phyloP scores from a whole-genome alignment of 2,329 filamentous ascomycete species.

The Cytospora leucostoma region DNA sequence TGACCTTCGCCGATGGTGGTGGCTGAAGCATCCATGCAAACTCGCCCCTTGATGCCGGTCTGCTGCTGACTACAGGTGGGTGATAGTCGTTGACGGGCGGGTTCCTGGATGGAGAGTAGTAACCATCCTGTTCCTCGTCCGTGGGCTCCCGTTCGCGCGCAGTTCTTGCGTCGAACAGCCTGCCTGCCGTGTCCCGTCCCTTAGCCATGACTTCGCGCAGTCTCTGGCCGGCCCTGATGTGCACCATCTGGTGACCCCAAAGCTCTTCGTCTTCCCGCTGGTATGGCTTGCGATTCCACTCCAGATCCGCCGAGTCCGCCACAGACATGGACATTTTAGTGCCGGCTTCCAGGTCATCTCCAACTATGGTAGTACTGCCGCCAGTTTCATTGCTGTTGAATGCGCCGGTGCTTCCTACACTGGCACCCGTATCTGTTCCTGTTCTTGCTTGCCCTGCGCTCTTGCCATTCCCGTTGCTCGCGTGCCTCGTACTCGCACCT shows the following conservation, averaged over 20 bases:
- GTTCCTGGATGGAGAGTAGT: constrained; percentile 61
- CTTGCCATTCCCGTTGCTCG: constrained; percentile 61
- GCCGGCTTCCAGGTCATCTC: constrained; percentile 45
- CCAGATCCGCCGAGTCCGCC: constrained; percentile 42
- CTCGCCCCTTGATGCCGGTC: constrained; percentile 67
- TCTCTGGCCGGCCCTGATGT: constrained; percentile 52
- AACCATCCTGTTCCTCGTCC: constrained; percentile 54
- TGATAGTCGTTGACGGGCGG: constrained; percentile 85
- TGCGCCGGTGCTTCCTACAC: constrained; percentile 35
- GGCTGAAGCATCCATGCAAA: constrained; percentile 92
- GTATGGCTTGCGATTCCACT: constrained; percentile 78
- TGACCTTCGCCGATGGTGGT: constrained; percentile 83
- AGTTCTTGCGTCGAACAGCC: constrained; percentile 52
- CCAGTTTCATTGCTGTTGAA: constrained; percentile 39
- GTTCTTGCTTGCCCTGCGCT: constrained; percentile 51
- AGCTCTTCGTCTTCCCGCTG: constrained; percentile 87
- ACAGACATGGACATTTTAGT: constrained; percentile 43
- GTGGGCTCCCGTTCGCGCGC: constrained; percentile 56
- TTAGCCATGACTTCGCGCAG: constrained; percentile 61
- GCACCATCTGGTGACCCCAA: constrained; percentile 67
- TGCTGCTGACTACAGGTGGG: constrained; percentile 79
- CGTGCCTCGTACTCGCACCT: constrained; percentile 54
- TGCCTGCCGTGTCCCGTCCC: constrained; percentile 57
- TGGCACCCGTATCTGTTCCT: constrained; percentile 38
- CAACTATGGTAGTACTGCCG: constrained; percentile 47